These are phyloP conservation scores for Alternaria conjuncta DNA, from an alignment of 2,329 filamentous ascomycete species.

Conservation along the genomic window DNA sequence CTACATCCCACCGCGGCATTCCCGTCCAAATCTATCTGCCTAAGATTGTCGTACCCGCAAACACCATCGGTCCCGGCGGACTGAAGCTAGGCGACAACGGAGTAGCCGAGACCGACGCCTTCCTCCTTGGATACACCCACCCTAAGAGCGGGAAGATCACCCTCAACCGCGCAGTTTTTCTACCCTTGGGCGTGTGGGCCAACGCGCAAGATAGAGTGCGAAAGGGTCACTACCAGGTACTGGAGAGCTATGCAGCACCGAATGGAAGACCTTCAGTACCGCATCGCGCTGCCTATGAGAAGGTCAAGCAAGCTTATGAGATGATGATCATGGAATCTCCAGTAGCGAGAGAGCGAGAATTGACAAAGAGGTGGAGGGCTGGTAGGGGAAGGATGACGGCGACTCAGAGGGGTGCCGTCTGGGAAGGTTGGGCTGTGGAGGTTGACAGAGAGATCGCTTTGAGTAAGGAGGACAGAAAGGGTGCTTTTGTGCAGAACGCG, in stretches of 20 bases:
- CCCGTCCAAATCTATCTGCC: constrained; percentile 42
- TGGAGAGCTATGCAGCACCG: constrained; percentile 32
- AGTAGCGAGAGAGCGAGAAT: constrained; percentile 24
- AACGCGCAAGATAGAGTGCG: constrained; percentile 22
- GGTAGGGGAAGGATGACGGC: constrained; percentile 28
- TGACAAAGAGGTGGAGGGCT: constrained; percentile 42
- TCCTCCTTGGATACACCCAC: constrained; percentile 34
- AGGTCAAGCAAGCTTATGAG: constrained; percentile 20
- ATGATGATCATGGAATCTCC: constrained; percentile 19
- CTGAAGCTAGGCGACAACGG: constrained; percentile 7
- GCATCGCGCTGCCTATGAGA: constrained; percentile 29
- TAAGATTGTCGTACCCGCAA: constrained; percentile 21
- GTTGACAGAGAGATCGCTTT: constrained; percentile 28
- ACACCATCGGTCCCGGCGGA: constrained; percentile 12
- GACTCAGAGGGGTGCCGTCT: constrained; percentile 33
- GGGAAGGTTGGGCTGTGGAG: constrained; percentile 41
- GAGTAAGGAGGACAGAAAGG: constrained; percentile 26
- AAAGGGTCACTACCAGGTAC: constrained; percentile 13
- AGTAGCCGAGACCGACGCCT: constrained; percentile 31
- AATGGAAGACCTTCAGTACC: neutral
- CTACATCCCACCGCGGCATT: constrained; percentile 7
- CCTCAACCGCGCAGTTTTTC: constrained; percentile 32
- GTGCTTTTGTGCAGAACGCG: constrained; percentile 6
- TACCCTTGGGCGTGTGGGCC: constrained; percentile 29
- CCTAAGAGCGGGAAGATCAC: constrained; percentile 12